Evolutionary conservation across 2,329 filamentous ascomycete genomes (phyloP).

Genomic region (Trichophyton benhamiae): DNA sequence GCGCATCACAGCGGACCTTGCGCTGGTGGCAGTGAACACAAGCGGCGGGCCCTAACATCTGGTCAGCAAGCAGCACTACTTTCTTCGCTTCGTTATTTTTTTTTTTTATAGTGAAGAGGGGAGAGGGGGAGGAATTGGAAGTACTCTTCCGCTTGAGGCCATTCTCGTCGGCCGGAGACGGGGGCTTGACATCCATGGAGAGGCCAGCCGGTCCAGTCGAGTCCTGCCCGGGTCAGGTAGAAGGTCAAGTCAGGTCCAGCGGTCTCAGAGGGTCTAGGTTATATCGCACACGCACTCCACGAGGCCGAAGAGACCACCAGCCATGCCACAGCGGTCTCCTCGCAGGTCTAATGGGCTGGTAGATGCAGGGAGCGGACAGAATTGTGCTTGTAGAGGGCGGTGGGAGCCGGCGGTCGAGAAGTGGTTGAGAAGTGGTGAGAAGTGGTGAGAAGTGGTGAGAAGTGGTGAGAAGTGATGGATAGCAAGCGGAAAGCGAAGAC

Average conservation of each 20-base stretch:
- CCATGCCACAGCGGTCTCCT: neutral
- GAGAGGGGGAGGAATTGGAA: neutral
- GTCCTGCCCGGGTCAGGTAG: neutral
- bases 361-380: no score
- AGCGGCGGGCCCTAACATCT: conserved; percentile 28
- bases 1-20: conserved; percentile 42
- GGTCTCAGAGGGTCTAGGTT: neutral
- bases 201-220: neutral
- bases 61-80: neutral
- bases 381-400: no score
- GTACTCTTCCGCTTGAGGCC: conserved; percentile 14
- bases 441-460: no score
- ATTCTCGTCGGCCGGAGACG: conserved; percentile 9
- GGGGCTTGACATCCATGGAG: conserved; percentile 10
- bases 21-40: conserved; percentile 40
- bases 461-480: no score
- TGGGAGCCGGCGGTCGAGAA: neutral
- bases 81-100: no score
- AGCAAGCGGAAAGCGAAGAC: neutral
- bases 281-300: neutral
- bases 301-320: neutral
- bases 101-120: no score
- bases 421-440: neutral
- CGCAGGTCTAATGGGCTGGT: no score
- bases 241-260: no score